phyloP scores from a whole-genome alignment of 805 yeast genomes.

The Saturnispora quitensis region DNA sequence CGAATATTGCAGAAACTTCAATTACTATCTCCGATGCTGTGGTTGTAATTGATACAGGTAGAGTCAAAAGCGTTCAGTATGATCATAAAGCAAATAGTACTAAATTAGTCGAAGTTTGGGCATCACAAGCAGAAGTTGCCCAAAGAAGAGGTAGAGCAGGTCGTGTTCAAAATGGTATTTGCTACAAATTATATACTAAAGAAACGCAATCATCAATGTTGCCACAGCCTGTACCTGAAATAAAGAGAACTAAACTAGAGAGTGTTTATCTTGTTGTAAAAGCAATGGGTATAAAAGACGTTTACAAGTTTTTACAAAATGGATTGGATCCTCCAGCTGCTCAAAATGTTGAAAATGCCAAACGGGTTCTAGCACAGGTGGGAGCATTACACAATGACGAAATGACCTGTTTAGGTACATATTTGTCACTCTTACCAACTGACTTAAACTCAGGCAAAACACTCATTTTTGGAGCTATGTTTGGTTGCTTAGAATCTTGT shows the following conservation, averaged over 20 bases:
- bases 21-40: constrained; percentile 94
- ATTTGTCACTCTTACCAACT: constrained; percentile 73
- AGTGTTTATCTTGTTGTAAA: constrained; percentile 76
- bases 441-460: constrained; percentile 83
- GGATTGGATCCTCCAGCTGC: constrained; percentile 79
- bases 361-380: constrained; percentile 46
- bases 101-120: constrained; percentile 70
- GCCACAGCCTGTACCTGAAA: constrained; percentile 79
- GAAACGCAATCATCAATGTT: constrained; percentile 52
- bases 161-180: constrained; percentile 75
- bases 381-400: constrained; percentile 54
- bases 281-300: constrained; percentile 77
- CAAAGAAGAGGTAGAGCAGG: constrained; percentile 99
- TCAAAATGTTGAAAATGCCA: constrained; percentile 42
- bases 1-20: constrained; percentile 95
- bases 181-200: constrained; percentile 70
- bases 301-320: constrained; percentile 52
- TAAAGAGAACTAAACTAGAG: constrained; percentile 73
- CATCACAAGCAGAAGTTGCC: constrained; percentile 78
- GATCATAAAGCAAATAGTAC: constrained; percentile 63
- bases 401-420: constrained; percentile 71
- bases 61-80: constrained; percentile 69
- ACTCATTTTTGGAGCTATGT: constrained; percentile 67
- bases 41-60: constrained; percentile 81
- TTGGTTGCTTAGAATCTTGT: constrained; percentile 71